Conservation (phyloP, 371 early-diverging fungal species). For the Zopfochytrium polystomum region DNA sequence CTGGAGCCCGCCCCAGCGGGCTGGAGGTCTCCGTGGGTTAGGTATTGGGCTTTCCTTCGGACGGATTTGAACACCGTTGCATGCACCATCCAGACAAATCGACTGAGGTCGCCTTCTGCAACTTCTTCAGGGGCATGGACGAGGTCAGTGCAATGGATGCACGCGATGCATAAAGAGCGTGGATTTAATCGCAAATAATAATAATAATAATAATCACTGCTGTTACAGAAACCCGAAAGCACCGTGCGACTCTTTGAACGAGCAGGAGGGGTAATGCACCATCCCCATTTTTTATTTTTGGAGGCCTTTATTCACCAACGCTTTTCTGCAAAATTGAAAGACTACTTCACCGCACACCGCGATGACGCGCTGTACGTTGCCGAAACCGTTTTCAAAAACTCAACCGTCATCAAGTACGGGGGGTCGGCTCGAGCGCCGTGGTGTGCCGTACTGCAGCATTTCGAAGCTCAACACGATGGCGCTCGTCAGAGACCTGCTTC, state of each 20-base stretch:
- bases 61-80: too few relatives aligned
- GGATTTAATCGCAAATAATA: too few relatives aligned
- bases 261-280: slow-evolving; percentile 46
- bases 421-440: slow-evolving; percentile 58
- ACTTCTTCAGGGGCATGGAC: slow-evolving; percentile 49
- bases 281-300: not conserved
- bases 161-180: too few relatives aligned
- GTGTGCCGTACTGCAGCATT: slow-evolving; percentile 75
- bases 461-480: slow-evolving; percentile 69
- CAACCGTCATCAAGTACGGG: slow-evolving; percentile 86
- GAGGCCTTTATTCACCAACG: not conserved
- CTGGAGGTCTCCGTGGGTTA: too few relatives aligned
- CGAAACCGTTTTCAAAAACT: slow-evolving; percentile 79
- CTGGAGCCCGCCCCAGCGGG: too few relatives aligned
- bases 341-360: slow-evolving; percentile 83
- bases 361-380: slow-evolving; percentile 85
- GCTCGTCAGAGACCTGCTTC: slow-evolving; percentile 74
- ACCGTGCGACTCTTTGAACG: slow-evolving; percentile 75
- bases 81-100: slow-evolving; percentile 39
- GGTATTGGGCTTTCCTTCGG: too few relatives aligned
- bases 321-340: slow-evolving; percentile 21
- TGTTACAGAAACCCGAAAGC: slow-evolving; percentile 43
- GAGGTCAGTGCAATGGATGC: slow-evolving; percentile 44
- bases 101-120: slow-evolving; percentile 49
- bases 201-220: too few relatives aligned